Evolutionary conservation across 1,284 basidiomycete species (phyloP), one percentile per base, ranked within the genome.

Genomic region (Tausonia pullulans): DNA sequence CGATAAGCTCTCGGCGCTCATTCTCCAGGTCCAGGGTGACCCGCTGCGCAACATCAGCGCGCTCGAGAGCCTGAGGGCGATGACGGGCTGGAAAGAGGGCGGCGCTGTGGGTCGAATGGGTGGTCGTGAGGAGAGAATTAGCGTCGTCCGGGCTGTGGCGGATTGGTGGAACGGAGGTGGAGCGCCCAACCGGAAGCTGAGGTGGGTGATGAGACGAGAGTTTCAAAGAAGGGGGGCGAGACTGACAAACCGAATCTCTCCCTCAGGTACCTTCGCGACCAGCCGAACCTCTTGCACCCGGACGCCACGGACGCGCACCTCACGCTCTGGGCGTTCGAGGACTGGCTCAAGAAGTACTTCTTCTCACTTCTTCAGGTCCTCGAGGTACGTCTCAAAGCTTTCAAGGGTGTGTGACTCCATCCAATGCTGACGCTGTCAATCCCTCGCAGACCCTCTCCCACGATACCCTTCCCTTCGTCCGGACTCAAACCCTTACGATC

Each of bases 161-260:
- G 95, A 98, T 81, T 98, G 95, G 95, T 95, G 94, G 87, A 84
- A 88, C 45, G 91, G 90, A 16, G 91, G 92, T 40, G 90, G 91
- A 40, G 87, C 85, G 11, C 86, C 84, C 39, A 82, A 81, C 71
- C 79, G 85, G 66, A 97, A 97, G 73, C 81, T 98, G 49, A 87
- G 82, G 85, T 95, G 73, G 69, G 84, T 78, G 3, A 27, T 27
- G 27, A 27, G 27, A 27, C 27, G 27, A 27, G 27, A 27, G 27
- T 27, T 27, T 27, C 27, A 27, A 27, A 27, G 27, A 27, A 7
- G 54, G 48, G 45, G 43, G 27, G 27, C 1, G 27, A 27, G 27
- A 27, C 27, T 27, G 27, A 27, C 27, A 27, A 27, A 27, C 27
- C 27, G 27, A 27, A 27, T 27, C 59, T 62, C 43, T 14, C 43